Evolutionary conservation across 257 asterid genomes (phyloP).

Genomic region (Knoxia roxburghii): DNA sequence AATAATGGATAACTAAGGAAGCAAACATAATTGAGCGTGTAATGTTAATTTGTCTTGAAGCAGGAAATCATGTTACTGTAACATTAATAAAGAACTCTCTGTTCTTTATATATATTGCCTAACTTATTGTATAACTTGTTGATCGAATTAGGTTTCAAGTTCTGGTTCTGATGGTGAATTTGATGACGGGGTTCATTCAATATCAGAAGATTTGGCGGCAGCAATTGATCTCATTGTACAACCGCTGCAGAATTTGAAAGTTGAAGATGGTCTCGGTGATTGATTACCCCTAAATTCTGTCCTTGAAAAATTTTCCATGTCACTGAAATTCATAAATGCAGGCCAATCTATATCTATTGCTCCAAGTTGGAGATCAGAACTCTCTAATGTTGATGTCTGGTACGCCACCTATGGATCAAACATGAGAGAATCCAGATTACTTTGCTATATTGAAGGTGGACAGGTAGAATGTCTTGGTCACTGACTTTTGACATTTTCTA

Average conservation of each 20-base stretch:
- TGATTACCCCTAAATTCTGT: neutral
- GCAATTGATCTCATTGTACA: conserved; percentile 45
- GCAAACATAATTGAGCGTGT: neutral
- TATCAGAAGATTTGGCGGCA: conserved; percentile 31
- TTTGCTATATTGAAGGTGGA: conserved; percentile 87
- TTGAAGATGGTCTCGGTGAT: conserved; percentile 41
- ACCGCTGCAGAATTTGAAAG: conserved; percentile 55
- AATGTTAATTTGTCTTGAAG: neutral
- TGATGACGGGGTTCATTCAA: conserved; percentile 19
- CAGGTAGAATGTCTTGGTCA: conserved; percentile 43
- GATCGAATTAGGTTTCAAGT: conserved; percentile 42
- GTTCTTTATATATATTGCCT: neutral
- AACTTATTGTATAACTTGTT: neutral
- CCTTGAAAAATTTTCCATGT: conserved; percentile 5
- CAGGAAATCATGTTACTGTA: neutral
- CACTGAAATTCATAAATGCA: conserved; percentile 22
- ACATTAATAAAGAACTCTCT: neutral
- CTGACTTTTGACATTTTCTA: neutral
- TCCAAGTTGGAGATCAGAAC: conserved; percentile 67
- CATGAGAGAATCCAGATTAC: conserved; percentile 60
- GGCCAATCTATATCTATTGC: conserved; percentile 30
- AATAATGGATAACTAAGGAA: neutral
- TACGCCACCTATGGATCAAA: conserved; percentile 90
- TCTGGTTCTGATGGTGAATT: conserved; percentile 65
- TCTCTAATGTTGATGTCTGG: conserved; percentile 61